Base-by-base conservation (phyloP, 2,329 filamentous ascomycete species). In the Calonectria naviculata region DNA sequence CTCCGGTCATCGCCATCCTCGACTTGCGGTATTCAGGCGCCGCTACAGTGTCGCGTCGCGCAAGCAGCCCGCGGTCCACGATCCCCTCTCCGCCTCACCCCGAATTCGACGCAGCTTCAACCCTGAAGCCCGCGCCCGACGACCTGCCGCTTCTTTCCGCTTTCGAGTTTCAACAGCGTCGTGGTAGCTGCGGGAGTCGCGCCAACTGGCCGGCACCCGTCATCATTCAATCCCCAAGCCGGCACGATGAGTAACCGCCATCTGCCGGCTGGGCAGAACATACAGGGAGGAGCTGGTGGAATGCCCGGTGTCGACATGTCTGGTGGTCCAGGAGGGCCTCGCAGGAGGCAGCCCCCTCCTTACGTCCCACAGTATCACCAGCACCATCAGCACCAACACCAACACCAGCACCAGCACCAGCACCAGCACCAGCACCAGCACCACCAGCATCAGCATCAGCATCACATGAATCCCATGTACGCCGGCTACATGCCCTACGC, bases 191-290 rank as follows among this genome's bases (percentile, higher is more conserved):
- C 76, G 78, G 78, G 78, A 75, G 81, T 82, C 81, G 81, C 80
- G 75, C 74, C 72, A 79, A 68, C 73, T 80, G 79, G 78, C 78
- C 81, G 81, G 76, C 81, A 72, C 79, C 79, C 80, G 76, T 77
- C 74, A 76, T 76, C 75, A 75, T 74, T 76, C 79, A 73, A 78
- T 75, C 76, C 89, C 89, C 88, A 90, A 85, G 89, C 89, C 90
- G 91, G 90, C 90, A 94, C 89, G 92, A 94, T 94, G 92, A 93
- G 91, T 87, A 87, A 87, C 85, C 89, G 87, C 89, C 91, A 93
- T 92, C 91, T 93, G 91, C 91, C 92, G 90, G 91, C 91, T 90
- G 92, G 92, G 89, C 91, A 92, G 85, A 87, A 87, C 83, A 88
- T 90, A 85, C 87, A 86, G 80, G 86, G 85, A 80, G 83, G 80